Conservation (phyloP, 805 yeast species). For the Yarrowia divulgata region DNA sequence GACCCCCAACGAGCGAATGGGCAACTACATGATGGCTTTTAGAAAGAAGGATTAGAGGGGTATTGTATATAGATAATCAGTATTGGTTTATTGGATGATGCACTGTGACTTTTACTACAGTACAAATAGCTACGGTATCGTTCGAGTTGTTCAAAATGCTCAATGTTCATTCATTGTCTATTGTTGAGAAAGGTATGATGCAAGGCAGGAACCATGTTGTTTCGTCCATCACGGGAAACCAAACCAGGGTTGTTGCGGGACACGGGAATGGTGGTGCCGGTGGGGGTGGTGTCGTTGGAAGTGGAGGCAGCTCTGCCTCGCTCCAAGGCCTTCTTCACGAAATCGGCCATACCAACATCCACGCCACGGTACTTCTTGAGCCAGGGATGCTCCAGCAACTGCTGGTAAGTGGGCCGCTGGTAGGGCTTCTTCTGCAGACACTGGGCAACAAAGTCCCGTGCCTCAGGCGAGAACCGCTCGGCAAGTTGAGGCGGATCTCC, state of each 20-base stretch:
- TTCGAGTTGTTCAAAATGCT: constrained; percentile 12
- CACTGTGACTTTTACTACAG: no score
- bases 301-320: constrained; percentile 5
- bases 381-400: constrained; percentile 86
- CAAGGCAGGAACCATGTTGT: constrained; percentile 29
- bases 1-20: constrained; percentile 58
- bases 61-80: constrained; percentile 22
- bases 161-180: constrained; percentile 38
- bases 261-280: constrained; percentile 5
- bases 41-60: constrained; percentile 52
- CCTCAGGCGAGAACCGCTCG: constrained; percentile 69
- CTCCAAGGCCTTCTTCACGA: constrained; percentile 47
- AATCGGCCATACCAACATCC: constrained; percentile 53
- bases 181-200: constrained; percentile 25
- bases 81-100: not conserved
- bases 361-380: constrained; percentile 59
- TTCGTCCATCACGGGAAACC: constrained; percentile 21
- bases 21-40: constrained; percentile 93
- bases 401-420: constrained; percentile 78
- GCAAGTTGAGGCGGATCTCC: constrained; percentile 90
- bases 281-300: not conserved
- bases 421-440: constrained; percentile 79
- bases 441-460: constrained; percentile 77
- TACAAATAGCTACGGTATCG: no score
- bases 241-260: not conserved